These are phyloP conservation scores for Neurospora sp. DNA, from an alignment of 495 filamentous ascomycete genomes.

Conservation along the genomic window DNA sequence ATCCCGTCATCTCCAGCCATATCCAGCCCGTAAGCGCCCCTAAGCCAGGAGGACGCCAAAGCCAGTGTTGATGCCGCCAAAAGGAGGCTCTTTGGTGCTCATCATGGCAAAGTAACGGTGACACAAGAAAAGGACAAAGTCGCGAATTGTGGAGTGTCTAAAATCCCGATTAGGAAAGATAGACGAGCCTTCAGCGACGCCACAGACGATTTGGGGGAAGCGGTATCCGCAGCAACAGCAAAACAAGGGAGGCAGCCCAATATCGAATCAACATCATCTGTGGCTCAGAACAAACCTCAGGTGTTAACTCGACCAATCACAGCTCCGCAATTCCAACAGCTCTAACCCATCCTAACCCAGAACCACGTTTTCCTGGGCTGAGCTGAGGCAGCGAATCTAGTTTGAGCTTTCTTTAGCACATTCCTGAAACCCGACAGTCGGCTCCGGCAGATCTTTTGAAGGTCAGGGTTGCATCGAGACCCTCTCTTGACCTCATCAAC, in stretches of 20 bases:
- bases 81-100: background rate
- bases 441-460: background rate
- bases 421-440: background rate
- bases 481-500: background rate
- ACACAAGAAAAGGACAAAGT: background rate
- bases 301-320: background rate
- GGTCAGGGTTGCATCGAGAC: background rate
- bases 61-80: background rate
- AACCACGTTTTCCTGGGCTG: background rate
- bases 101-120: background rate
- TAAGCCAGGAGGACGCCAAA: background rate
- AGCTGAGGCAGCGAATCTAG: background rate
- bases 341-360: background rate
- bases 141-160: background rate
- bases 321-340: background rate
- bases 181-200: constrained; percentile 25
- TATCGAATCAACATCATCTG: background rate
- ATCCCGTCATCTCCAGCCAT: background rate
- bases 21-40: background rate
- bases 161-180: constrained; percentile 14
- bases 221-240: background rate
- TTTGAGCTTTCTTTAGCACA: background rate
- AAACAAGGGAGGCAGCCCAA: background rate
- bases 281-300: background rate
- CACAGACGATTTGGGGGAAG: constrained; percentile 9